A percentile compares a stretch with the other conserved stretches of the same genome.
Conservation (phyloP, 208 protist genomes). For the Leishmania arabica region DNA sequence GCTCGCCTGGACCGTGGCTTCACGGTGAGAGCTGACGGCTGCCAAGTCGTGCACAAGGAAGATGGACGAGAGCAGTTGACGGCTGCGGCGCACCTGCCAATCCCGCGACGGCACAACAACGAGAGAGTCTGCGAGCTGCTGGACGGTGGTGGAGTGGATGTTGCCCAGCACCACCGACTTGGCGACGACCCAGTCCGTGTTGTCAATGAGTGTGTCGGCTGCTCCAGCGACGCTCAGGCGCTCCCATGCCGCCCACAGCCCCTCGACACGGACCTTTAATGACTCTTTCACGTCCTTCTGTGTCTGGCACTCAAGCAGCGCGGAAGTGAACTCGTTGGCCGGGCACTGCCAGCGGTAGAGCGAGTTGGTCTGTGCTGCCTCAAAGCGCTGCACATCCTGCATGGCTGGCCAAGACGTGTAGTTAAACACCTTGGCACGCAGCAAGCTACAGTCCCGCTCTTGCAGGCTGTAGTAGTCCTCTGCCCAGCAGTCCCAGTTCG, state of each 20-base stretch:
- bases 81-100: constrained; percentile 42
- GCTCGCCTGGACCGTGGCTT: constrained; percentile 25
- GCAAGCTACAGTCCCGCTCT: constrained; percentile 67
- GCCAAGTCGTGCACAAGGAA: constrained; percentile 77
- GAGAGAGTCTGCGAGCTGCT: constrained; percentile 50
- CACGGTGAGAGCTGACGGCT: constrained; percentile 43
- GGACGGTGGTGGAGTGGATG: constrained; percentile 66
- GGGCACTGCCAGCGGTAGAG: constrained; percentile 50
- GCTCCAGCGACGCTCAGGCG: constrained; percentile 15
- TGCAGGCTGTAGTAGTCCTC: constrained; percentile 58
- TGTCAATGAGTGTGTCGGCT: constrained; percentile 53
- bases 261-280: constrained; percentile 30
- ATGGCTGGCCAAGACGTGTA: constrained; percentile 83
- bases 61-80: constrained; percentile 54
- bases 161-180: constrained; percentile 72
- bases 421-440: constrained; percentile 84
- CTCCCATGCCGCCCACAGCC: constrained; percentile 37
- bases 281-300: constrained; percentile 72
- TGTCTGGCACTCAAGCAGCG: constrained; percentile 75
- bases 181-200: constrained; percentile 75
- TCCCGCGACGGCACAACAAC: constrained; percentile 45
- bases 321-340: constrained; percentile 43
- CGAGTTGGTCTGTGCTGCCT: constrained; percentile 62
- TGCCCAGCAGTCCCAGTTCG: constrained; percentile 54
- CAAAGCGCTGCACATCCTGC: constrained; percentile 76